Evolutionary conservation across 371 early-diverging fungal genomes (phyloP).

Genomic region (Mortierella sp.): DNA sequence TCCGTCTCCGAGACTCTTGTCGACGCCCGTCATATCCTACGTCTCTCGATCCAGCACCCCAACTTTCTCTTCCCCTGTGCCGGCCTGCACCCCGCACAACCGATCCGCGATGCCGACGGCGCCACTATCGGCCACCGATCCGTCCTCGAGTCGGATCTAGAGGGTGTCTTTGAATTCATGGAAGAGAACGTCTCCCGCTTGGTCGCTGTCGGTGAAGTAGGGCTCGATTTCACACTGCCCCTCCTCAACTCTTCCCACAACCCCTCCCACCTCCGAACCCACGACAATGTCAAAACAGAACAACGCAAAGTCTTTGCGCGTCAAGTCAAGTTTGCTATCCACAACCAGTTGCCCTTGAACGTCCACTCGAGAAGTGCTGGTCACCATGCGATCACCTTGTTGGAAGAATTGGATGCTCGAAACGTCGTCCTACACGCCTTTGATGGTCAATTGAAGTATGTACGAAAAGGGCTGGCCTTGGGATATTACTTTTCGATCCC

Average conservation of each 20-base stretch:
- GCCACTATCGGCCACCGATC: slow-evolving; percentile 52
- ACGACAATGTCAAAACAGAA: slow-evolving; percentile 58
- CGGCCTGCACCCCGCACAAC: slow-evolving; percentile 62
- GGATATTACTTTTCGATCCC: slow-evolving; percentile 71
- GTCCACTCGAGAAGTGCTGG: slow-evolving; percentile 80
- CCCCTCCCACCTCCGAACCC: slow-evolving; percentile 29
- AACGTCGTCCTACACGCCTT: slow-evolving; percentile 75
- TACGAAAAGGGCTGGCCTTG: slow-evolving; percentile 58
- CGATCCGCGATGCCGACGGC: slow-evolving; percentile 44
- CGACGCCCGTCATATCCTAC: slow-evolving; percentile 58
- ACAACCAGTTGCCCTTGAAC: slow-evolving; percentile 66
- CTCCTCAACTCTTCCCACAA: slow-evolving; percentile 55
- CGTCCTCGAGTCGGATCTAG: slow-evolving; percentile 52
- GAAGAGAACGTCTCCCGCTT: slow-evolving; percentile 43
- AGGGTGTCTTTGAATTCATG: slow-evolving; percentile 56
- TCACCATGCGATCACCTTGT: slow-evolving; percentile 68
- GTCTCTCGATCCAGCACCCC: slow-evolving; percentile 50
- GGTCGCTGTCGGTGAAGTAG: slow-evolving; percentile 69
- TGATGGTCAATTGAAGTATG: slow-evolving; percentile 69
- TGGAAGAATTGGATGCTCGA: slow-evolving; percentile 63
- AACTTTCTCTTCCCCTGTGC: slow-evolving; percentile 57
- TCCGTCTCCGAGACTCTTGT: slow-evolving; percentile 59
- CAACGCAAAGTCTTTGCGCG: slow-evolving; percentile 66
- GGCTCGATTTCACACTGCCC: slow-evolving; percentile 76
- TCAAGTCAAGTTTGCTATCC: slow-evolving; percentile 65